Evolutionary conservation across 169 alveolate species (phyloP).

Genomic region (Theileria parva): DNA sequence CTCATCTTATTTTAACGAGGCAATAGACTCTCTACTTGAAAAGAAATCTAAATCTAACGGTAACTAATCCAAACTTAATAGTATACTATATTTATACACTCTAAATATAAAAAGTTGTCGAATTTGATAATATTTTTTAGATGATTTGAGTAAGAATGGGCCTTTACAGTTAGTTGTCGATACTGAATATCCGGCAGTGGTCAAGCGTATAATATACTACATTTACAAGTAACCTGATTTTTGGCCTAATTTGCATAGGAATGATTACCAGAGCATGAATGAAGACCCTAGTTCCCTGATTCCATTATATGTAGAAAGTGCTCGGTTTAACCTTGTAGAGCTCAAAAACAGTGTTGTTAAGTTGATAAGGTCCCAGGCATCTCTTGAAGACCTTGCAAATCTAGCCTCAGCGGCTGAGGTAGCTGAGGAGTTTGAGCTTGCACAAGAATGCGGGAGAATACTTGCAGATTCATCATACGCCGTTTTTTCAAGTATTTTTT

Average conservation of each 20-base stretch:
- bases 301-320: constrained; percentile 53
- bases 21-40: constrained; percentile 28
- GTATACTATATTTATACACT: not conserved
- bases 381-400: constrained; percentile 38
- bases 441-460: constrained; percentile 61
- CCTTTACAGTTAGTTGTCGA: constrained; percentile 19
- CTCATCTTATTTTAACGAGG: constrained; percentile 55
- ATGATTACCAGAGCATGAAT: constrained; percentile 58
- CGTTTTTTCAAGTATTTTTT: constrained; percentile 26
- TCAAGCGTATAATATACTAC: constrained; percentile 58
- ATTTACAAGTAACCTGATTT: constrained; percentile 42
- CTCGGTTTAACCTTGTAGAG: constrained; percentile 40
- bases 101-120: not conserved
- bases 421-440: constrained; percentile 53
- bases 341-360: constrained; percentile 51
- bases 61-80: not conserved
- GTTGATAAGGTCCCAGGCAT: constrained; percentile 41
- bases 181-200: constrained; percentile 49
- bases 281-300: constrained; percentile 43
- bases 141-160: not conserved
- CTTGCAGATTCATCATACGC: constrained; percentile 62
- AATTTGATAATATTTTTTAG: constrained; percentile 6
- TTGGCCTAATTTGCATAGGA: constrained; percentile 6
- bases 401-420: constrained; percentile 56
- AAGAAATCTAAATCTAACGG: constrained; percentile 6